A percentile compares a stretch with the other conserved stretches of the same genome.
Conservation (phyloP, 2,329 filamentous ascomycete species). For the Penicillium verrucosum region DNA sequence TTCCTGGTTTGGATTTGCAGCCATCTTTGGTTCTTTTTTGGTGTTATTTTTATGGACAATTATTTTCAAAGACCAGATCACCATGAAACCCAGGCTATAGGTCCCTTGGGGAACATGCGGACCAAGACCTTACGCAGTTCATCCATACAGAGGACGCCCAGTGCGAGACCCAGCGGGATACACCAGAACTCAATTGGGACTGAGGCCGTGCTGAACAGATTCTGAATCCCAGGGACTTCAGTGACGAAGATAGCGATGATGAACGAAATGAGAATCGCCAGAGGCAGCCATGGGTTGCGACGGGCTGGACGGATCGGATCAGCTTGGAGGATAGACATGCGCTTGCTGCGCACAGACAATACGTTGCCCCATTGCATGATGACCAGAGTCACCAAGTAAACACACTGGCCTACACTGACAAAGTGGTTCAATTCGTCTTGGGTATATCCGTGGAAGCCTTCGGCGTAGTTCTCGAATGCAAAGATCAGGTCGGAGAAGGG, state of each 20-base stretch:
- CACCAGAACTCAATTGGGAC: slow-evolving; percentile 55
- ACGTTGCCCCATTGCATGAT: slow-evolving; percentile 56
- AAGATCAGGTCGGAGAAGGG: slow-evolving; percentile 50
- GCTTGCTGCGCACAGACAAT: slow-evolving; percentile 51
- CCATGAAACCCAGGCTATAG: slow-evolving; percentile 51
- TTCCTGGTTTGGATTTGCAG: background rate
- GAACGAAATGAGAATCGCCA: slow-evolving; percentile 48
- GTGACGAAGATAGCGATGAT: slow-evolving; percentile 55
- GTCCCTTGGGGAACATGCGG: slow-evolving; percentile 45
- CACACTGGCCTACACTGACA: slow-evolving; percentile 50
- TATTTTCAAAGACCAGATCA: slow-evolving; percentile 20
- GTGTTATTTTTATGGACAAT: background rate
- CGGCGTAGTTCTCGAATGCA: slow-evolving; percentile 48
- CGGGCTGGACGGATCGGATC: slow-evolving; percentile 48
- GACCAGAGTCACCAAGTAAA: slow-evolving; percentile 56
- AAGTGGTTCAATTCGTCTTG: slow-evolving; percentile 47
- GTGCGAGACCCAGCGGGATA: slow-evolving; percentile 50
- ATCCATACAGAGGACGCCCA: slow-evolving; percentile 52
- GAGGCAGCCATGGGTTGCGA: slow-evolving; percentile 51
- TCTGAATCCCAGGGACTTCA: slow-evolving; percentile 51
- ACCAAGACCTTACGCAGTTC: slow-evolving; percentile 53
- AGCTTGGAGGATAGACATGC: slow-evolving; percentile 52
- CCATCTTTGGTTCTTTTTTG: background rate
- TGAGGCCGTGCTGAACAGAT: slow-evolving; percentile 48
- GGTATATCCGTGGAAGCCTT: slow-evolving; percentile 51